A percentile compares a stretch with the other conserved stretches of the same genome.
These are phyloP conservation scores for Dichomitus squalens DNA, from an alignment of 1,284 basidiomycete species.

Conservation along the genomic window DNA sequence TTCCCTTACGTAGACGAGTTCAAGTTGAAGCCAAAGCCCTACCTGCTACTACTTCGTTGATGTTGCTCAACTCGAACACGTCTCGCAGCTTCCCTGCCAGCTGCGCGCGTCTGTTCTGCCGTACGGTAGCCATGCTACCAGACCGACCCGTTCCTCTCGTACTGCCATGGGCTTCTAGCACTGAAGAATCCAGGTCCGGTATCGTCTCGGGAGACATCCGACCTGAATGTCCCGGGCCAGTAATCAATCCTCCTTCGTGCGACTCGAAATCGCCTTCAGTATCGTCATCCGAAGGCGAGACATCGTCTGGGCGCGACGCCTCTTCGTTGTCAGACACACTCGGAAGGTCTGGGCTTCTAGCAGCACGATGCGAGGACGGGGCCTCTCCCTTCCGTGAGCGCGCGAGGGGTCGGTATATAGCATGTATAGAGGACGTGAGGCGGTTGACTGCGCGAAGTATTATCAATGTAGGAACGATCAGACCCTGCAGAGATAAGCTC, in stretches of 20 bases:
- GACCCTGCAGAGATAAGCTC: constrained; percentile 19
- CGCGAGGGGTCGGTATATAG: constrained; percentile 81
- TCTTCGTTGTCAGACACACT: constrained; percentile 33
- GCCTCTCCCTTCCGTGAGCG: constrained; percentile 53
- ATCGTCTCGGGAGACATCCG: constrained; percentile 17
- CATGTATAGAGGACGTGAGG: constrained; percentile 83
- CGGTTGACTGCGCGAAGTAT: constrained; percentile 31
- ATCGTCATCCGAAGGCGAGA: constrained; percentile 49
- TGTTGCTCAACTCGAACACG: constrained; percentile 79
- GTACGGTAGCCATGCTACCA: constrained; percentile 72
- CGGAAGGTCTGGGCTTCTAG: constrained; percentile 24
- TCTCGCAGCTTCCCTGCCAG: constrained; percentile 85
- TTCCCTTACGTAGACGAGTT: background rate
- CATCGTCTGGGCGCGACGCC: constrained; percentile 31
- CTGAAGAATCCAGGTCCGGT: constrained; percentile 13
- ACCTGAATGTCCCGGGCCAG: constrained; percentile 16
- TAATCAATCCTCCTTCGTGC: constrained; percentile 30
- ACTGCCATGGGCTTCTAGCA: constrained; percentile 1
- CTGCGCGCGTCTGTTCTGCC: constrained; percentile 66
- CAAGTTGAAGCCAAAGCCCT: constrained; percentile 26
- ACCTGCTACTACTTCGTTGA: constrained; percentile 85
- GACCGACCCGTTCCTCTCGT: constrained; percentile 26
- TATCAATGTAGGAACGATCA: background rate
- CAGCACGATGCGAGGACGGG: constrained; percentile 22
- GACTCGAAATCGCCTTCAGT: constrained; percentile 62